These are phyloP conservation scores for Wilhelminamyces savonicus DNA, from an alignment of 805 yeast genomes.

Conservation along the genomic window DNA sequence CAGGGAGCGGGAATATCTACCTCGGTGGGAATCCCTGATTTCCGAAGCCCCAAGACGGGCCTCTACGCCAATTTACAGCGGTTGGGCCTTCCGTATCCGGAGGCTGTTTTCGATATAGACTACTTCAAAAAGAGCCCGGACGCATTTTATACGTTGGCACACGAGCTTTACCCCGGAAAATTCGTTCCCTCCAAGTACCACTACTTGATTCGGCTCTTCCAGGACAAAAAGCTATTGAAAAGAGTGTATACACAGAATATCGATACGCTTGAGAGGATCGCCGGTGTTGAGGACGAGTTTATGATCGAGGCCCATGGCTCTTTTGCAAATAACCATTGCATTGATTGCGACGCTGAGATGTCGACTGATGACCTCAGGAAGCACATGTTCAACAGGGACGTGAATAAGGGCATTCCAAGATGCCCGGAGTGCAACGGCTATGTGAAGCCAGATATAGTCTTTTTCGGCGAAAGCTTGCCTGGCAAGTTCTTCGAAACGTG, in stretches of 20 bases:
- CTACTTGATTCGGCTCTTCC: slow-evolving; percentile 57
- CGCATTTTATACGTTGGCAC: slow-evolving; percentile 80
- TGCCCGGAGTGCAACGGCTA: slow-evolving; percentile 67
- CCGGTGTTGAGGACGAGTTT: slow-evolving; percentile 60
- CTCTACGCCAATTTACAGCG: slow-evolving; percentile 73
- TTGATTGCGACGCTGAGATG: slow-evolving; percentile 60
- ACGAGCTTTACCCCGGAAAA: slow-evolving; percentile 83
- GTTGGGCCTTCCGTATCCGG: slow-evolving; percentile 81
- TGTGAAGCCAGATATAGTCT: slow-evolving; percentile 91
- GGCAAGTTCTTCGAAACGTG: slow-evolving; percentile 57
- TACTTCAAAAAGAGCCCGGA: slow-evolving; percentile 70
- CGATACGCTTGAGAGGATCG: slow-evolving; percentile 82
- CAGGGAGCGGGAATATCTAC: slow-evolving; percentile 96
- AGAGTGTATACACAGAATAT: slow-evolving; percentile 90
- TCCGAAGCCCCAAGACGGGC: slow-evolving; percentile 86
- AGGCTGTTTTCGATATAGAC: slow-evolving; percentile 90
- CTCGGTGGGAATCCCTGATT: slow-evolving; percentile 92
- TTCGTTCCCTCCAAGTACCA: slow-evolving; percentile 83
- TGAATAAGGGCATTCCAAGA: slow-evolving; percentile 36
- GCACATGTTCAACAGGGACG: slow-evolving; percentile 24
- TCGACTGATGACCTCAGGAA: slow-evolving; percentile 37
- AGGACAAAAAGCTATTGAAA: slow-evolving; percentile 54
- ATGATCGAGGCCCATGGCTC: slow-evolving; percentile 95
- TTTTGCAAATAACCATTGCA: slow-evolving; percentile 79
- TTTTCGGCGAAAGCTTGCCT: slow-evolving; percentile 89